Evolutionary conservation across 2,329 filamentous ascomycete species (phyloP).

Genomic region (Stagonosporopsis vannaccii): DNA sequence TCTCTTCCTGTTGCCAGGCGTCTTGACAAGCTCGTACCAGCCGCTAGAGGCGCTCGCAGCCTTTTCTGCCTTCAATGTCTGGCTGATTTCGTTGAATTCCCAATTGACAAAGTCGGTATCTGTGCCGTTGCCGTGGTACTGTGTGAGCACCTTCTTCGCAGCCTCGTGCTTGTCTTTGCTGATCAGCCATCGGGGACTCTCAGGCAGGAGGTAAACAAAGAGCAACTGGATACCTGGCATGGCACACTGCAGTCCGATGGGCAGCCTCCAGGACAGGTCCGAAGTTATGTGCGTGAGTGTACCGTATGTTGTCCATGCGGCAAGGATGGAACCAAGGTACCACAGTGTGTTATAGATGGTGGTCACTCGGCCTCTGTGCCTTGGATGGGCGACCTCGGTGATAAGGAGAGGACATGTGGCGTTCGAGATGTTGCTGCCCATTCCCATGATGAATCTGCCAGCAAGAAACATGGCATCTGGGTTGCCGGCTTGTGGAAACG

Average conservation of each 20-base stretch:
- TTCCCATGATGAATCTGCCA: slow-evolving; percentile 45
- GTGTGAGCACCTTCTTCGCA: slow-evolving; percentile 62
- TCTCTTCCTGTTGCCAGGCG: slow-evolving; percentile 26
- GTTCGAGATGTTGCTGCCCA: slow-evolving; percentile 62
- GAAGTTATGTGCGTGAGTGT: background rate
- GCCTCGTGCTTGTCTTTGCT: slow-evolving; percentile 61
- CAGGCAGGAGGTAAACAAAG: slow-evolving; percentile 61
- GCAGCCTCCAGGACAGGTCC: slow-evolving; percentile 13
- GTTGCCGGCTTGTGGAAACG: slow-evolving; percentile 52
- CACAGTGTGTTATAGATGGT: slow-evolving; percentile 18
- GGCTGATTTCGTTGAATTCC: slow-evolving; percentile 28
- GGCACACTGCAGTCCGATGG: slow-evolving; percentile 38
- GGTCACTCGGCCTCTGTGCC: slow-evolving; percentile 38
- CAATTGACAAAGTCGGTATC: slow-evolving; percentile 26
- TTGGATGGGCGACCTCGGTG: slow-evolving; percentile 39
- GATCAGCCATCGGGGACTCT: slow-evolving; percentile 67
- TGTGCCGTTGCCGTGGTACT: slow-evolving; percentile 55
- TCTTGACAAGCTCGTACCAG: slow-evolving; percentile 26
- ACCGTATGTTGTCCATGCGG: slow-evolving; percentile 54
- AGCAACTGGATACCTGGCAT: slow-evolving; percentile 52
- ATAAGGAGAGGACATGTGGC: slow-evolving; percentile 52
- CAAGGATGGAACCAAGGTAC: slow-evolving; percentile 2
- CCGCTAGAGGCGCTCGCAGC: slow-evolving; percentile 18
- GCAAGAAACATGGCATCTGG: slow-evolving; percentile 58
- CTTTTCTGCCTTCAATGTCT: slow-evolving; percentile 23